Evolutionary conservation across 176 grass and related monocot genomes (phyloP), one percentile per base, ranked within the genome.

Genomic region (Typha latifolia): DNA sequence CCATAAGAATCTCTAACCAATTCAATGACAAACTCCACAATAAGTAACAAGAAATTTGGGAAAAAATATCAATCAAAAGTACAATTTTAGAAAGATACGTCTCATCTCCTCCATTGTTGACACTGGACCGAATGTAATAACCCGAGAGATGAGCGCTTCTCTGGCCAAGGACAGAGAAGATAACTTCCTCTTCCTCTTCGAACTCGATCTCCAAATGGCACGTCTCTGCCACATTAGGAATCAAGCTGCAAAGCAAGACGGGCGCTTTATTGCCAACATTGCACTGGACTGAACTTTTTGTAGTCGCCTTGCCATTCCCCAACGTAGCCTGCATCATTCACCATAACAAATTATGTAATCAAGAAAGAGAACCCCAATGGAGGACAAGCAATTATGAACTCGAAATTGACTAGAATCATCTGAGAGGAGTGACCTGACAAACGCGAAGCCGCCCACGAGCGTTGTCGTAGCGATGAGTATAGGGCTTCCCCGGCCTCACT

Each of bases 151-250:
- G 79, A 12, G 90, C 51, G 14, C 83, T 85, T 73, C 73, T 90
- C 14, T 65, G 62, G 22, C 89, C 95, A 8, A 93, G 34, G 37
- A 99, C 95, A 0, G 89, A 94, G 73, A 94, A 83, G 18, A 81
- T 71, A 23, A 90, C 89, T 0, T 66, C n/a, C 32, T 85, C 75
- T 0, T 78, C 81, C 80, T 96, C 95, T 47, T 99, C 89, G 27
- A 99, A 99, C 74, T 99, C 89, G 0, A 99, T 62, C 63, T 99
- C 86, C 66, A 99, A 22, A 61, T 77, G 73, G 74, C 84, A 90
- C 1, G 84, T 76, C 68, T 87, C 86, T 0, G 47, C 69, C 34
- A 51, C 49, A 31, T 80, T 67, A 0, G 81, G 50, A 22, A 90
- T 9, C 12, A 99, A 62, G 62, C 68, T 74, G 22, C 89, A 93